These are phyloP conservation scores for Parastagonospora nodorum DNA, from an alignment of 2,329 filamentous ascomycete species.

Conservation along the genomic window DNA sequence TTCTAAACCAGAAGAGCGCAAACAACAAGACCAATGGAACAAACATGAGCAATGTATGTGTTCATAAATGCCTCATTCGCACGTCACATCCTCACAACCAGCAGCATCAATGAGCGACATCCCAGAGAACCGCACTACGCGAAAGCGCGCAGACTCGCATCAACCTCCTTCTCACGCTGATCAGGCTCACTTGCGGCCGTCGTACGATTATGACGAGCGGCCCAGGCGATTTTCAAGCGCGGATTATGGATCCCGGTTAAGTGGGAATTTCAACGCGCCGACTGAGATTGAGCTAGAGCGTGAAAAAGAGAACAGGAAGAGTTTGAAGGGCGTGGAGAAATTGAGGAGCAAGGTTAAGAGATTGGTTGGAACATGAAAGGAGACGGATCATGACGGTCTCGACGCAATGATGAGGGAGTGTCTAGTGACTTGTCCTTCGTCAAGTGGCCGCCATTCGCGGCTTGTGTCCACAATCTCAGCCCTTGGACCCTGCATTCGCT, in stretches of 20 bases:
- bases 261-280: conserved; percentile 36
- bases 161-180: conserved; percentile 8
- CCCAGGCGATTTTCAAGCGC: conserved; percentile 12
- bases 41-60: conserved; percentile 7
- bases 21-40: conserved; percentile 8
- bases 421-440: not conserved
- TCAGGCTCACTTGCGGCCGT: conserved; percentile 8
- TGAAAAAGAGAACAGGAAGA: conserved; percentile 15
- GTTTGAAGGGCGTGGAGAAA: conserved; percentile 16
- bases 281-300: conserved; percentile 29
- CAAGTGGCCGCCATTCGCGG: too few species aligned
- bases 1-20: conserved; percentile 6
- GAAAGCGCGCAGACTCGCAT: conserved; percentile 17
- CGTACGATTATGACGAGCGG: conserved; percentile 8
- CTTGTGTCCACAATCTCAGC: too few species aligned
- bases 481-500: too few species aligned
- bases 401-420: not conserved
- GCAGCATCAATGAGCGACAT: conserved; percentile 8
- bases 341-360: conserved; percentile 17
- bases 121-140: conserved; percentile 5
- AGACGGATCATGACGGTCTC: not conserved
- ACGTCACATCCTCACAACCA: conserved; percentile 4
- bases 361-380: conserved; percentile 15
- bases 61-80: not conserved
- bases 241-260: conserved; percentile 21